phyloP scores from a whole-genome alignment of 2,329 filamentous ascomycete species.

The Phaeosphaeria sp. region DNA sequence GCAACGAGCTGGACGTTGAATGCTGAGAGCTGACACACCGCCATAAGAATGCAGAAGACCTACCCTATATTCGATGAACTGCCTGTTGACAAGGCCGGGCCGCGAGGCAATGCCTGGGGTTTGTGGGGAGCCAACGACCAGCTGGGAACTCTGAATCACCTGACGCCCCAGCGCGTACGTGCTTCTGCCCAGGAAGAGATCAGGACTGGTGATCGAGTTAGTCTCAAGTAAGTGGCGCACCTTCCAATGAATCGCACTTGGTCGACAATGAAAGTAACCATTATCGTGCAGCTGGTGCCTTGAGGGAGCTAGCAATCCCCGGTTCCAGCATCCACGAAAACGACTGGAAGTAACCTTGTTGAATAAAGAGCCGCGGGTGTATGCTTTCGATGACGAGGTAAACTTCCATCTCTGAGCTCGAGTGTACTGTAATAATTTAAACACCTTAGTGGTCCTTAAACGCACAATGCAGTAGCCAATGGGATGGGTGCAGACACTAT shows the following conservation, averaged over 20 bases:
- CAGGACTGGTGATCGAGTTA: slow-evolving; percentile 17
- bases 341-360: background rate
- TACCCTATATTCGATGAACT: background rate
- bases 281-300: slow-evolving; percentile 2
- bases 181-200: slow-evolving; percentile 10
- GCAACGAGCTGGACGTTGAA: no score
- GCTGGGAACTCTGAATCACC: slow-evolving; percentile 1
- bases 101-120: slow-evolving; percentile 1
- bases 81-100: background rate
- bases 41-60: background rate
- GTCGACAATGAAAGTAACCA: no score
- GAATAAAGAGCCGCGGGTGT: slow-evolving; percentile 1
- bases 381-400: slow-evolving; percentile 1
- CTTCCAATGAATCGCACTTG: no score
- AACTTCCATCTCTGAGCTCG: background rate
- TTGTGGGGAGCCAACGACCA: slow-evolving; percentile 1
- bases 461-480: background rate
- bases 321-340: slow-evolving; percentile 5
- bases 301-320: background rate
- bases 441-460: slow-evolving; percentile 1
- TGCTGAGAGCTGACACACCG: no score
- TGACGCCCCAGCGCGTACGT: background rate
- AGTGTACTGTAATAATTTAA: background rate
- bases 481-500: slow-evolving; percentile 3
- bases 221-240: slow-evolving; percentile 20